phyloP scores from a whole-genome alignment of 345 rosid species.

The Pistacia vera region DNA sequence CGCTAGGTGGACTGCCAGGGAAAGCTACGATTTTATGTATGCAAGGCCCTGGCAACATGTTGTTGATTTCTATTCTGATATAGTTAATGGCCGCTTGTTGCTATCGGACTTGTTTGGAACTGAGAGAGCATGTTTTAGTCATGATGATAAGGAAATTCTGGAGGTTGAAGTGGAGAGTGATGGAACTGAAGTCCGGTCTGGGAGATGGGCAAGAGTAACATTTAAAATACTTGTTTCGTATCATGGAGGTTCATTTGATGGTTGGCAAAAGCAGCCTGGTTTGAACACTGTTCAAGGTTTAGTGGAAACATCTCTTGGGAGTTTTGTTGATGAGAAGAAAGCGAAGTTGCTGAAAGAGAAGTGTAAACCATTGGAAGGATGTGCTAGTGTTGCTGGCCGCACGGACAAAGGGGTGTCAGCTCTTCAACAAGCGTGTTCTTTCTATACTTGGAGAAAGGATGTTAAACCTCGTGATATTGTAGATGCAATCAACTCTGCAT shows the following conservation, averaged over 20 bases:
- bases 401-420: constrained; percentile 99
- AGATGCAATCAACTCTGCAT: constrained; percentile 59
- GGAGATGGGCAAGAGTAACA: constrained; percentile 83
- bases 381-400: constrained; percentile 87
- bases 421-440: constrained; percentile 92
- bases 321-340: constrained; percentile 85
- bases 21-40: constrained; percentile 70
- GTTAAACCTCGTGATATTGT: constrained; percentile 58
- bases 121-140: constrained; percentile 40
- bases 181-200: constrained; percentile 41
- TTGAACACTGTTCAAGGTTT: constrained; percentile 83
- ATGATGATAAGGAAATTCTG: constrained; percentile 32
- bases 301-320: constrained; percentile 83
- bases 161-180: constrained; percentile 34
- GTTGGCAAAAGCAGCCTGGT: constrained; percentile 96
- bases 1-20: constrained; percentile 82
- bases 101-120: constrained; percentile 48
- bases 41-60: constrained; percentile 81
- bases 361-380: constrained; percentile 81
- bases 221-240: constrained; percentile 84
- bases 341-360: constrained; percentile 71
- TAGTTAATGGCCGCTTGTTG: constrained; percentile 49
- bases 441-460: constrained; percentile 94
- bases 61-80: constrained; percentile 55
- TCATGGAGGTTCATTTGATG: constrained; percentile 84